phyloP scores from a whole-genome alignment of 1,284 basidiomycete species.

The Naganishia liquefaciens region DNA sequence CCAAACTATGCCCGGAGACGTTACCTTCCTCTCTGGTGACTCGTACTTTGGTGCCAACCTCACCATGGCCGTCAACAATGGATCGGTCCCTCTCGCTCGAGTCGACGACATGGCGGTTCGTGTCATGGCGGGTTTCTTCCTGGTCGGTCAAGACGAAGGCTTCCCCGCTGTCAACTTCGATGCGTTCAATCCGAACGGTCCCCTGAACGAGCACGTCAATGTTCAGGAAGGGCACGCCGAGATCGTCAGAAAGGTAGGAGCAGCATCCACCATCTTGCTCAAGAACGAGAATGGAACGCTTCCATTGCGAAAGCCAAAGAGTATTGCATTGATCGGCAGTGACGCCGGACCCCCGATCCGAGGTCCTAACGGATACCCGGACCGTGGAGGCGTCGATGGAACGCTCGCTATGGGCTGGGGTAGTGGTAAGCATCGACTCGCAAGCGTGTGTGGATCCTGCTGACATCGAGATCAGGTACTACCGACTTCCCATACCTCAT shows the following conservation, averaged over 20 bases:
- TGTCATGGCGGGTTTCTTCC: conserved; percentile 66
- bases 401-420: conserved; percentile 85
- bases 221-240: conserved; percentile 72
- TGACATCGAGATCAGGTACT: conserved; percentile 45
- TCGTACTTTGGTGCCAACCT: conserved; percentile 63
- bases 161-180: conserved; percentile 58
- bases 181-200: conserved; percentile 35
- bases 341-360: conserved; percentile 68
- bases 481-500: conserved; percentile 58
- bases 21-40: conserved; percentile 54
- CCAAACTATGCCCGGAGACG: conserved; percentile 69
- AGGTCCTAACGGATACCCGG: conserved; percentile 72
- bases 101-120: conserved; percentile 67
- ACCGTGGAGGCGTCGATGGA: conserved; percentile 59
- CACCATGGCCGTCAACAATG: conserved; percentile 60
- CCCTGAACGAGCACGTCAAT: conserved; percentile 63
- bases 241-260: conserved; percentile 72
- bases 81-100: conserved; percentile 59
- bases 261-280: conserved; percentile 69
- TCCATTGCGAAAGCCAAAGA: conserved; percentile 61
- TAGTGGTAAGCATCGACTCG: conserved; percentile 51
- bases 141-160: conserved; percentile 64
- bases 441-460: neutral
- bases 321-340: conserved; percentile 64
- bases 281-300: conserved; percentile 66